Evolutionary conservation across 2,329 filamentous ascomycete genomes (phyloP).

Genomic region (Oidium heveae): DNA sequence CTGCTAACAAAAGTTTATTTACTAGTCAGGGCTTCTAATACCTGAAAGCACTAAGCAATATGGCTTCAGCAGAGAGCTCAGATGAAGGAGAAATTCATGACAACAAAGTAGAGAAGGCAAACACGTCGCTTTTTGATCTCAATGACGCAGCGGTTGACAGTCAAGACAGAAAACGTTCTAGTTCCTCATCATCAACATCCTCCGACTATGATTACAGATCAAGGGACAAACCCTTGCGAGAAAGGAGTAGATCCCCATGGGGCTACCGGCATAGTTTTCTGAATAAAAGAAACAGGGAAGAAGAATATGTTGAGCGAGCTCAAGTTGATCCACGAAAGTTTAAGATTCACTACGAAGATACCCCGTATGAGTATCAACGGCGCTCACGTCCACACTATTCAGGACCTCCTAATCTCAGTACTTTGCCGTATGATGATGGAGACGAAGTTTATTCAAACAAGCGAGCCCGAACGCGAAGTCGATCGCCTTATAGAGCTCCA

Average conservation of each 20-base stretch:
- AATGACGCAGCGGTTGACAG: constrained; percentile 76
- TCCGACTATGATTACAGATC: constrained; percentile 20
- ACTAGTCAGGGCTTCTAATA: constrained; percentile 13
- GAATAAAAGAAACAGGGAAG: constrained; percentile 40
- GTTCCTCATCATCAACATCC: constrained; percentile 14
- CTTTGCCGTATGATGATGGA: constrained; percentile 22
- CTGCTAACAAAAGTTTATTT: constrained; percentile 15
- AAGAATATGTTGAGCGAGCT: constrained; percentile 25
- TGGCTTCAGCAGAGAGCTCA: constrained; percentile 35
- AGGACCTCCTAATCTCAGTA: constrained; percentile 16
- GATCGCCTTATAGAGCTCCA: constrained; percentile 21
- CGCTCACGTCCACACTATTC: constrained; percentile 26
- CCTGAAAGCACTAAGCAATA: constrained; percentile 11
- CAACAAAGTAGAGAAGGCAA: constrained; percentile 61
- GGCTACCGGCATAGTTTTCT: constrained; percentile 20
- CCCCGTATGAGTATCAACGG: constrained; percentile 20
- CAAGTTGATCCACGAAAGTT: constrained; percentile 32
- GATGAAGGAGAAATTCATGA: constrained; percentile 76
- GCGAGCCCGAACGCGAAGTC: constrained; percentile 25
- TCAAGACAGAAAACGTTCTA: constrained; percentile 48
- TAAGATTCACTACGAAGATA: constrained; percentile 35
- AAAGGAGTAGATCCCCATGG: constrained; percentile 30
- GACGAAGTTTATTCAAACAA: constrained; percentile 24
- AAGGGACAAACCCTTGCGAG: constrained; percentile 18
- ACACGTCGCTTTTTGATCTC: constrained; percentile 54